Percentiles rank a stretch among this genome's conserved stretches.
Conservation (phyloP, 805 yeast genomes). For the Kazachstania psychrophila region DNA sequence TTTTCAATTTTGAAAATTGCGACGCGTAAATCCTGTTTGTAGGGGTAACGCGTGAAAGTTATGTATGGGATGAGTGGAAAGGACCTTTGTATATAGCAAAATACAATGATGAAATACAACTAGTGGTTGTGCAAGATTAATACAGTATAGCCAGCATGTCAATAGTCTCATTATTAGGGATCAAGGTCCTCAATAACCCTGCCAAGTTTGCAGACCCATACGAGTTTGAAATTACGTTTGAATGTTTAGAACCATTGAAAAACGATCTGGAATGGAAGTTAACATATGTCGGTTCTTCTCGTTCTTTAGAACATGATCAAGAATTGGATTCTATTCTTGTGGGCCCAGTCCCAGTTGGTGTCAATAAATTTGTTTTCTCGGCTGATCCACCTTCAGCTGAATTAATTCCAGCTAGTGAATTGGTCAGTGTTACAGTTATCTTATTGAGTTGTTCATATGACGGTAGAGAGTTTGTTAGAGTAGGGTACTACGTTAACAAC, state of each 20-base stretch:
- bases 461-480: slow-evolving; percentile 90
- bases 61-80: too few relatives aligned
- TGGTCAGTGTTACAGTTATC: slow-evolving; percentile 92
- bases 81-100: too few relatives aligned
- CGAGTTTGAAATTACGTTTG: slow-evolving; percentile 94
- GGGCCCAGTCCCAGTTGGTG: slow-evolving; percentile 97
- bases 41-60: too few relatives aligned
- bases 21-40: too few relatives aligned
- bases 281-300: slow-evolving; percentile 92
- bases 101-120: too few relatives aligned
- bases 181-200: slow-evolving; percentile 88
- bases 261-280: slow-evolving; percentile 92
- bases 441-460: slow-evolving; percentile 86
- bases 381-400: slow-evolving; percentile 98
- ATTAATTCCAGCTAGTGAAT: slow-evolving; percentile 88
- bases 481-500: slow-evolving; percentile 95
- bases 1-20: background rate
- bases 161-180: slow-evolving; percentile 83
- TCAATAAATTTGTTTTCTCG: slow-evolving; percentile 81
- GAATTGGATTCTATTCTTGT: slow-evolving; percentile 93
- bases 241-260: slow-evolving; percentile 82
- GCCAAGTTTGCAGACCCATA: slow-evolving; percentile 90
- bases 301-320: slow-evolving; percentile 92
- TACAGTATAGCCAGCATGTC: slow-evolving; percentile 47
- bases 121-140: too few relatives aligned